A percentile compares a stretch with the other conserved stretches of the same genome.
Evolutionary conservation across 345 rosid species (phyloP).

Genomic region (Excoecaria agallocha): DNA sequence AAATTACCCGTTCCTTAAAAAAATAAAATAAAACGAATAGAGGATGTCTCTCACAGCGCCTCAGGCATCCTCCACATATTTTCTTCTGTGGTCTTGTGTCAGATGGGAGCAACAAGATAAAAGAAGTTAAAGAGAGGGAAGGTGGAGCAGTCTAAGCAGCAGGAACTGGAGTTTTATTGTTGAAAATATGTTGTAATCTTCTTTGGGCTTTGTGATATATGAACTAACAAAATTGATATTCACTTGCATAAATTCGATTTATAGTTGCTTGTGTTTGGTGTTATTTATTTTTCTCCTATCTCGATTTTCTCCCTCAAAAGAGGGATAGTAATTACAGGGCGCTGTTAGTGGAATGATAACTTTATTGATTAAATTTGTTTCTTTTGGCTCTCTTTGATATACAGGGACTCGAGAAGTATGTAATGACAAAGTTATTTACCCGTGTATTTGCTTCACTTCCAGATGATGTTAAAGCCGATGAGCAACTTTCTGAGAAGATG

Average conservation of each 20-base stretch:
- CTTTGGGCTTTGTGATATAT: background rate
- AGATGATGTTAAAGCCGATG: slow-evolving; percentile 77
- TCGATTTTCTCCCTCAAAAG: background rate
- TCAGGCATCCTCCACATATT: background rate
- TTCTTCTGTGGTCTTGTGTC: background rate
- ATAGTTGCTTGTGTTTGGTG: background rate
- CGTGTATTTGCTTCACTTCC: slow-evolving; percentile 90
- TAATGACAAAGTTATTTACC: slow-evolving; percentile 89
- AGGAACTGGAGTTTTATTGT: background rate
- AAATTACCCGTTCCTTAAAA: background rate
- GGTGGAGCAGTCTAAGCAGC: background rate
- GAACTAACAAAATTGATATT: background rate
- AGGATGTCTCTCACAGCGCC: too few relatives aligned
- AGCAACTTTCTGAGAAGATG: slow-evolving; percentile 69
- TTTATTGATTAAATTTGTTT: slow-evolving; percentile 18
- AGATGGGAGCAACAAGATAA: background rate
- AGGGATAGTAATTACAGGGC: background rate
- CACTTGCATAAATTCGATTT: background rate
- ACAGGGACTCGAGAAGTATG: slow-evolving; percentile 96
- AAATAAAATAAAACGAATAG: background rate
- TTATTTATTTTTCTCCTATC: background rate
- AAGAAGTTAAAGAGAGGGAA: background rate
- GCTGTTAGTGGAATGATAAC: too few relatives aligned
- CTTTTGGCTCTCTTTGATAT: slow-evolving; percentile 23
- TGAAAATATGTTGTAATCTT: background rate